A percentile compares a stretch with the other conserved stretches of the same genome.
Evolutionary conservation across 202 grass and related monocot genomes (phyloP).

Genomic region (Setaria italica): DNA sequence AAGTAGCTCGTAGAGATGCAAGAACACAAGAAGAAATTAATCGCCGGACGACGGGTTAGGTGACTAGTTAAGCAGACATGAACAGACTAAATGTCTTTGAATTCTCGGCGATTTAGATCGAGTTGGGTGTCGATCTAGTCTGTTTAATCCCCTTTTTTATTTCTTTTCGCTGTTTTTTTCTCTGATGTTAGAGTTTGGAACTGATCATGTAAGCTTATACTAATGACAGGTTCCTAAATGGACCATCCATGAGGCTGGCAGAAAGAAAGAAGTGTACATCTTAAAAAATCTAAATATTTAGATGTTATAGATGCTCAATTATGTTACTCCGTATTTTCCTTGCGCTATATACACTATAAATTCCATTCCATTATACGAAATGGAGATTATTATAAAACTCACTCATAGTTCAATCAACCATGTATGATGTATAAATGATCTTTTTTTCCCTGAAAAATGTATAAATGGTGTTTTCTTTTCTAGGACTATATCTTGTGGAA

Average conservation of each 20-base stretch:
- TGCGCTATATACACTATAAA: background rate
- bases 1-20: slow-evolving; percentile 42
- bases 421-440: background rate
- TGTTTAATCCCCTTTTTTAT: slow-evolving; percentile 27
- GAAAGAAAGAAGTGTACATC: slow-evolving; percentile 63
- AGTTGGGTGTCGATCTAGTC: slow-evolving; percentile 32
- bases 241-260: slow-evolving; percentile 27
- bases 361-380: background rate
- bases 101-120: slow-evolving; percentile 43
- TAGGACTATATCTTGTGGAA: background rate
- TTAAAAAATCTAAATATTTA: slow-evolving; percentile 44
- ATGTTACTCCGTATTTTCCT: background rate
- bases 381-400: background rate
- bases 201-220: slow-evolving; percentile 54
- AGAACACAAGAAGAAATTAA: slow-evolving; percentile 40
- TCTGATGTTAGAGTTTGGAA: slow-evolving; percentile 46
- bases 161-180: slow-evolving; percentile 34
- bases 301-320: background rate
- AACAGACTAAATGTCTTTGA: slow-evolving; percentile 32
- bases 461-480: background rate
- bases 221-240: slow-evolving; percentile 46
- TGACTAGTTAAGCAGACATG: slow-evolving; percentile 30
- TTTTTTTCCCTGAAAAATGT: background rate
- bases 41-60: slow-evolving; percentile 33
- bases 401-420: background rate